Evolutionary conservation across 768 basidiomycete genomes (phyloP).

Genomic region (Mycena olivaceomarginata): DNA sequence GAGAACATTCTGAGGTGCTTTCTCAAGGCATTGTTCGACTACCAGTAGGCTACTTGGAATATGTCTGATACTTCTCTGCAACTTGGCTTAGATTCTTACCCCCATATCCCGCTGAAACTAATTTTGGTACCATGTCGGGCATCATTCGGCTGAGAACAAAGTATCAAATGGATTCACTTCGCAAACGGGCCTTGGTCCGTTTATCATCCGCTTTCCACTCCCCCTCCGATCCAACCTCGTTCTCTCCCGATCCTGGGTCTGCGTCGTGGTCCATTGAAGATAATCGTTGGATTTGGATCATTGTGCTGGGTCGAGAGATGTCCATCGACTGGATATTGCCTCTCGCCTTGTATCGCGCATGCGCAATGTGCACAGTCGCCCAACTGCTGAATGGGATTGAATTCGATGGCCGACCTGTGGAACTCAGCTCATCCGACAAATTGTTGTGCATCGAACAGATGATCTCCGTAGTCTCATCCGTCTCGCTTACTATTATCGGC

Average conservation of each 20-base stretch:
- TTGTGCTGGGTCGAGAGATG: constrained; percentile 14
- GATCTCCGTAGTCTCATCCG: background rate
- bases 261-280: background rate
- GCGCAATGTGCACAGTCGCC: background rate
- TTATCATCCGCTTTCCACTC: constrained; percentile 8
- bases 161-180: constrained; percentile 22
- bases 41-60: too few species aligned
- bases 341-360: constrained; percentile 11
- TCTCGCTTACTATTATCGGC: background rate
- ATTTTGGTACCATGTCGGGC: background rate
- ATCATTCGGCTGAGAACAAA: constrained; percentile 34
- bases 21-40: too few species aligned
- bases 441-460: constrained; percentile 6
- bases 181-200: constrained; percentile 22
- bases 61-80: too few species aligned
- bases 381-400: constrained; percentile 6
- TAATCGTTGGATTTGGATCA: background rate
- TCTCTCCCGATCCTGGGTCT: background rate
- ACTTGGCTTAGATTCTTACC: constrained; percentile 17
- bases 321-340: constrained; percentile 33
- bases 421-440: constrained; percentile 17
- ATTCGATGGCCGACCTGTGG: background rate
- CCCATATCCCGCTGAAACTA: background rate
- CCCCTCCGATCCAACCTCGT: background rate
- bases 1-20: too few species aligned